phyloP scores from a whole-genome alignment of 2,329 filamentous ascomycete genomes.

The Hymenoscyphus albidus region DNA sequence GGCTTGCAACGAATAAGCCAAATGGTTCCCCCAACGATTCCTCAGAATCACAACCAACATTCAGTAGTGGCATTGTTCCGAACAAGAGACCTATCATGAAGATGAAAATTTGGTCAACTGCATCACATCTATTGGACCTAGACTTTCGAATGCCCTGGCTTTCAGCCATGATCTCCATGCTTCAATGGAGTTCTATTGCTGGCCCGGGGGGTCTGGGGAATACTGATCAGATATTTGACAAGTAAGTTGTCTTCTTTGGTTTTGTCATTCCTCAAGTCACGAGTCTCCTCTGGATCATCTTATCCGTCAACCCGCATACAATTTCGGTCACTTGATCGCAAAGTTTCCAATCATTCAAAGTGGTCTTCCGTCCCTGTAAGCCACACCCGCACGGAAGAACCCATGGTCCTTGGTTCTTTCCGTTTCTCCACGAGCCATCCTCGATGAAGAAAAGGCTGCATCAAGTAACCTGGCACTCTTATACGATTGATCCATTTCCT shows the following conservation, averaged over 20 bases:
- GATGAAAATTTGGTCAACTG: slow-evolving; percentile 74
- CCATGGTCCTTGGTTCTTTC: neutral
- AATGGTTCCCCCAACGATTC: slow-evolving; percentile 26
- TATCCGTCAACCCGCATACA: slow-evolving; percentile 46
- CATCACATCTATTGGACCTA: slow-evolving; percentile 69
- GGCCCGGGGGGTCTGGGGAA: slow-evolving; percentile 73
- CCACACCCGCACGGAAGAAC: slow-evolving; percentile 5
- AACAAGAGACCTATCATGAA: slow-evolving; percentile 51
- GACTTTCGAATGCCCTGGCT: slow-evolving; percentile 88
- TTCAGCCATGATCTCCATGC: slow-evolving; percentile 66
- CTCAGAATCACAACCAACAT: slow-evolving; percentile 22
- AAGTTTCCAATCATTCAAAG: slow-evolving; percentile 29
- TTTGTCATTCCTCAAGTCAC: slow-evolving; percentile 20
- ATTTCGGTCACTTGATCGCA: slow-evolving; percentile 57
- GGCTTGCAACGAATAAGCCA: slow-evolving; percentile 37
- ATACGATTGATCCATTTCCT: neutral
- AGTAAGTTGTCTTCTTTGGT: slow-evolving; percentile 51
- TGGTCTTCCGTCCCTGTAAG: slow-evolving; percentile 23
- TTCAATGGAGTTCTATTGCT: slow-evolving; percentile 68
- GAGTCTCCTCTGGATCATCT: slow-evolving; percentile 16
- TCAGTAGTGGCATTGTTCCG: slow-evolving; percentile 17
- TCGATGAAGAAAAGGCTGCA: neutral
- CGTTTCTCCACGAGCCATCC: neutral
- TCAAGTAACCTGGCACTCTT: slow-evolving; percentile 18
- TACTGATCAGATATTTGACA: slow-evolving; percentile 77